Percentiles rank a stretch among this genome's conserved stretches.
phyloP scores from a whole-genome alignment of 805 yeast genomes.

The Candida pseudofarinosa region DNA sequence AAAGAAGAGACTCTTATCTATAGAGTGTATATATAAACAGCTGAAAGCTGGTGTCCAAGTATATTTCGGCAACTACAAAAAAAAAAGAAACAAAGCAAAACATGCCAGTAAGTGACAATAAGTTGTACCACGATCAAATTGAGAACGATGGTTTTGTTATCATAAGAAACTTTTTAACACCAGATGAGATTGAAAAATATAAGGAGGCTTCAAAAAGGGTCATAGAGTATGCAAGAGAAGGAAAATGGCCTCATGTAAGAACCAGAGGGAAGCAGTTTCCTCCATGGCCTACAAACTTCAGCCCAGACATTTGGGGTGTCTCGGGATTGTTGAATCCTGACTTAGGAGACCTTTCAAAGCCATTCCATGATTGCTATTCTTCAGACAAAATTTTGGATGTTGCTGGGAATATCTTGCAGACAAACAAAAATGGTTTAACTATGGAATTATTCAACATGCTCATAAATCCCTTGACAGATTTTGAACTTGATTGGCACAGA shows the following conservation, averaged over 20 bases:
- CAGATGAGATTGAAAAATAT: conserved; percentile 36
- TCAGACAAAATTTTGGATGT: conserved; percentile 34
- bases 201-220: conserved; percentile 32
- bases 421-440: conserved; percentile 26
- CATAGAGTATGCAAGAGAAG: conserved; percentile 41
- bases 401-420: conserved; percentile 42
- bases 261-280: conserved; percentile 53
- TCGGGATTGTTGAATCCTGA: conserved; percentile 47
- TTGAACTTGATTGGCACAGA: conserved; percentile 53
- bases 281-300: conserved; percentile 51
- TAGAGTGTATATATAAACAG: too few species aligned
- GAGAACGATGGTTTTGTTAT: conserved; percentile 35
- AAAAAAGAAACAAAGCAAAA: not conserved
- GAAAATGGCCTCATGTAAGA: conserved; percentile 47
- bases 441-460: conserved; percentile 53
- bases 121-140: conserved; percentile 32
- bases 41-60: too few species aligned
- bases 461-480: conserved; percentile 49
- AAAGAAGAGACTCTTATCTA: not conserved
- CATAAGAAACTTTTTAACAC: conserved; percentile 35
- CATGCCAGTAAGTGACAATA: conserved; percentile 19
- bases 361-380: conserved; percentile 40
- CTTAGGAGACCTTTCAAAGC: conserved; percentile 28
- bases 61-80: too few species aligned
- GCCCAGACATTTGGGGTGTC: conserved; percentile 53